phyloP scores from a whole-genome alignment of 2,329 filamentous ascomycete genomes.

The Aspergillus terreus region DNA sequence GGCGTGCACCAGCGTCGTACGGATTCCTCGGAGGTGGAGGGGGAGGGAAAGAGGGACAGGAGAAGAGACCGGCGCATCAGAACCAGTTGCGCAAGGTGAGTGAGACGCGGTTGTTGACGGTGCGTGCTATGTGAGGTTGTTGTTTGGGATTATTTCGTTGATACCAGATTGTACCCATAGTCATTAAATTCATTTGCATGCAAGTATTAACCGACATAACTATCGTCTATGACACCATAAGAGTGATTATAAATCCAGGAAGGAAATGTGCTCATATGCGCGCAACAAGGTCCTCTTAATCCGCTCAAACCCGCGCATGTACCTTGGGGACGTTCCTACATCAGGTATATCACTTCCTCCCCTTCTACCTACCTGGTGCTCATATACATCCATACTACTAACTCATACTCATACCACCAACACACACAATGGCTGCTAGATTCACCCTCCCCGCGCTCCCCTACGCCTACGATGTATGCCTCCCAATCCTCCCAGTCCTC shows the following conservation, averaged over 20 bases:
- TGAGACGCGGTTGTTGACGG: not conserved
- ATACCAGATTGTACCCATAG: too few species aligned
- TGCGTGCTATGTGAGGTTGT: not conserved
- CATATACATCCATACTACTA: not conserved
- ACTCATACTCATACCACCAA: not conserved
- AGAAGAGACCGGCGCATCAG: not conserved
- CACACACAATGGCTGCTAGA: slow-evolving; percentile 21
- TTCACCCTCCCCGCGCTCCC: slow-evolving; percentile 64
- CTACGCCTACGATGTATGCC: slow-evolving; percentile 65
- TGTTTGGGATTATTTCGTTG: too few species aligned
- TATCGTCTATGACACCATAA: not conserved
- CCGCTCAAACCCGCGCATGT: slow-evolving; percentile 4
- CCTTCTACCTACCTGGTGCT: not conserved
- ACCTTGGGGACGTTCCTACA: slow-evolving; percentile 2
- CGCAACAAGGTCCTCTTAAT: slow-evolving; percentile 7
- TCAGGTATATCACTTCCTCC: not conserved
- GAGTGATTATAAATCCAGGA: not conserved
- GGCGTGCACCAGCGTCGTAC: not conserved
- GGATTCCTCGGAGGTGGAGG: not conserved
- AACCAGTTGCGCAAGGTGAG: slow-evolving; percentile 4
- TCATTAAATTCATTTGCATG: too few species aligned
- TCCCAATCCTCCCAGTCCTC: too few species aligned
- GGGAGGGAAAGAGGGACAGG: not conserved
- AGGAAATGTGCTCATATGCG: slow-evolving; percentile 10
- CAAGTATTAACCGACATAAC: not conserved